Percentiles rank a stretch among this genome's conserved stretches.
Evolutionary conservation across 163 green algal genomes (phyloP).

Genomic region (Chlorella variabilis): DNA sequence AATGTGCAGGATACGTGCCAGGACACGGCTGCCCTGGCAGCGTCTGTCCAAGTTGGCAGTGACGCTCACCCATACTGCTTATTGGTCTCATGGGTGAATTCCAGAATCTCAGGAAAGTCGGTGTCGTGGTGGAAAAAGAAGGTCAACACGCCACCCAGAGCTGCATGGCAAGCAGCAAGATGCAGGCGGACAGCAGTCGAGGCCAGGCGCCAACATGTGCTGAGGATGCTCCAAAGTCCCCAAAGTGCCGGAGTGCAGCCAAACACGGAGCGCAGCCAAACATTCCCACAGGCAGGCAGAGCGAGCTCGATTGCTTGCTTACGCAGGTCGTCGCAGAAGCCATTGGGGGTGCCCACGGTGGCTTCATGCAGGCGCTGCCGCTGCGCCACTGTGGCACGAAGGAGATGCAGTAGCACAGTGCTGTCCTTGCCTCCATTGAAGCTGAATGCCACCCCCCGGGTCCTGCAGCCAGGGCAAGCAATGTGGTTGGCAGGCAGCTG

Average conservation of each 20-base stretch:
- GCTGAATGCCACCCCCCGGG: conserved; percentile 75
- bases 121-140: conserved; percentile 85
- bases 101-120: conserved; percentile 83
- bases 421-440: conserved; percentile 97
- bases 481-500: too few relatives aligned
- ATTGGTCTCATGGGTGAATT: conserved; percentile 70
- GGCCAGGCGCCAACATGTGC: too few relatives aligned
- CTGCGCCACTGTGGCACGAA: conserved; percentile 55
- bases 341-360: not conserved
- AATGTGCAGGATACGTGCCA: not conserved
- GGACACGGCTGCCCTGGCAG: too few relatives aligned
- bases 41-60: not conserved
- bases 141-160: conserved; percentile 69
- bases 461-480: not conserved
- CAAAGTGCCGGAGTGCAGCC: not conserved
- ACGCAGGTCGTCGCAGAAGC: not conserved
- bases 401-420: conserved; percentile 90
- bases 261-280: too few relatives aligned
- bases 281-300: too few relatives aligned
- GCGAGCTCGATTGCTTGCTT: too few relatives aligned
- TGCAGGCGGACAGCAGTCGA: not conserved
- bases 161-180: conserved; percentile 40
- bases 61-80: conserved; percentile 48
- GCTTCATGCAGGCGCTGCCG: not conserved
- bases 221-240: too few relatives aligned